Percentiles rank a stretch among this genome's conserved stretches.
phyloP scores from a whole-genome alignment of 306 rosid species.

The Dalbergia oliveri region DNA sequence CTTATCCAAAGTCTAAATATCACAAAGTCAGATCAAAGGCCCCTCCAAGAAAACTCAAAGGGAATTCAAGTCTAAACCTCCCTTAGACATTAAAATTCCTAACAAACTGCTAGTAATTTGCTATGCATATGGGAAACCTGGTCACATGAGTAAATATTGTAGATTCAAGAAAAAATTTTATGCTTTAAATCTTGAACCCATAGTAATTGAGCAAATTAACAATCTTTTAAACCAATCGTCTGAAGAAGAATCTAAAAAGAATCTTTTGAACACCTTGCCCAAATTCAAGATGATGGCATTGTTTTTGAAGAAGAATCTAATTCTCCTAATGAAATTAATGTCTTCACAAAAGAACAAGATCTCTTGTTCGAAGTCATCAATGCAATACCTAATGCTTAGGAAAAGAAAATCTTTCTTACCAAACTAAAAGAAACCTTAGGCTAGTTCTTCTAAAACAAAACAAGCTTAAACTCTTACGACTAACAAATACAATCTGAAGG shows the following conservation, averaged over 20 bases:
- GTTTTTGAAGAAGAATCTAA: background rate
- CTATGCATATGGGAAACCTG: background rate
- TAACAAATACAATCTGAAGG: too few relatives aligned
- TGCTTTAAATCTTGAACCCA: background rate
- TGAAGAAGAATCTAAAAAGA: background rate
- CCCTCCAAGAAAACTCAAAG: too few relatives aligned
- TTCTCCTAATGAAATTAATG: background rate
- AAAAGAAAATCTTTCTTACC: background rate
- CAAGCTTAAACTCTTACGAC: too few relatives aligned
- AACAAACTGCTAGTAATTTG: background rate
- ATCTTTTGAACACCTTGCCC: background rate
- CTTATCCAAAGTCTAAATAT: too few relatives aligned
- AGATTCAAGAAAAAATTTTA: background rate
- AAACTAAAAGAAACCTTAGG: too few relatives aligned
- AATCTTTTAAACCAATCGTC: background rate
- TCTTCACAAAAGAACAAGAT: background rate
- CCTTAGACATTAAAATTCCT: too few relatives aligned
- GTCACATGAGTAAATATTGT: background rate
- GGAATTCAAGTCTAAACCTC: too few relatives aligned
- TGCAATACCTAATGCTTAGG: background rate
- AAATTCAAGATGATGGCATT: background rate
- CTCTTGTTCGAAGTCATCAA: background rate
- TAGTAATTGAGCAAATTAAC: background rate
- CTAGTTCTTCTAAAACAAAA: too few relatives aligned
- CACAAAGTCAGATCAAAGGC: too few relatives aligned